Base-by-base conservation (phyloP, 495 filamentous ascomycete genomes). In the Aspergillus avenaceus region DNA sequence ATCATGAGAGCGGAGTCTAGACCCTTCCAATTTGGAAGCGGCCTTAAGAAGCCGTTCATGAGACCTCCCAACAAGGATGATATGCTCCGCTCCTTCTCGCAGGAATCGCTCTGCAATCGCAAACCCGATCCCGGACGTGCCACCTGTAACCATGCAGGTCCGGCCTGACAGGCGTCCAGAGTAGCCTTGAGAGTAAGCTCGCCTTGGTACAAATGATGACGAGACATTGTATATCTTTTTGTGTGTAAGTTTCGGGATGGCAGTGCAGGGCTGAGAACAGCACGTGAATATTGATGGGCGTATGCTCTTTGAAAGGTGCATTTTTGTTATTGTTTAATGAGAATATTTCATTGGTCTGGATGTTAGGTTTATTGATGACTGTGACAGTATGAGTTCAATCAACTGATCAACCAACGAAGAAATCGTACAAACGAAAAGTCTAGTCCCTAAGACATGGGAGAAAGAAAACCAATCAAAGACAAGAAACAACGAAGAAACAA, bases 51-150 rank as follows among this genome's bases (percentile, higher is more conserved):
- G 73, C 4, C 66, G 66, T 13, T 68, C 22, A 13, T 64, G 48
- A 1, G 66, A 71, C 41, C 73, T 55, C 25, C 73, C 80, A 8
- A 87, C 65, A 0, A 90, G 71, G 2, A 83, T 72, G 45, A 77
- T 46, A 22, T 76, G 76, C 1, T 53, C 64, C 24, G 78, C 82
- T 18, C 84, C 85, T 47, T 87, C 76, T 21, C 58, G 57, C 12
- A 87, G 81, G 58, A 93, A 86, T 3, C 80, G 69, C 18, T 69
- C 63, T 4, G 89, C 87, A 52, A 92, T 89, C 19, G 79, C 72
- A 41, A 72, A 72, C n/a, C 84, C 84, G 51, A 87, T 85, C 0
- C 84, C 84, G 6, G 81, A 79, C 16, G 79, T 79, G 0, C 75
- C 81, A 22, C 84, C 84, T 5, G 83, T 86, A 50, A 87, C 75